phyloP scores from a whole-genome alignment of 1,284 basidiomycete species.

The Cutaneotrichosporon cutaneum region DNA sequence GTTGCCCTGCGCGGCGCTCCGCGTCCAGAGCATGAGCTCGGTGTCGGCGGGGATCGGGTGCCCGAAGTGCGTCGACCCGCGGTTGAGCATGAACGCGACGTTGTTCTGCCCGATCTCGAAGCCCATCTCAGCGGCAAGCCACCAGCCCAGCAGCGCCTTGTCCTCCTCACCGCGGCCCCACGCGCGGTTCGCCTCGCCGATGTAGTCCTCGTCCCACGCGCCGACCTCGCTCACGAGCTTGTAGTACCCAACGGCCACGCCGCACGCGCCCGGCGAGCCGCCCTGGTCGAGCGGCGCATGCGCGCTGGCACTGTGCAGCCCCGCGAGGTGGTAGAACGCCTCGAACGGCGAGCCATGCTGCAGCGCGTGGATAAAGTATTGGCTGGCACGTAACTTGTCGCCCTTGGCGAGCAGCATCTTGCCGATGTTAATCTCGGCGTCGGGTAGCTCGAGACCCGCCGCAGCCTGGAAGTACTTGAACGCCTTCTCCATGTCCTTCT shows the following conservation, averaged over 20 bases:
- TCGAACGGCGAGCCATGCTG: constrained; percentile 85
- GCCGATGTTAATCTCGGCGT: constrained; percentile 85
- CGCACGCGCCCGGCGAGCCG: constrained; percentile 61
- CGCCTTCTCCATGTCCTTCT: constrained; percentile 57
- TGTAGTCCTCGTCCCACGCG: constrained; percentile 79
- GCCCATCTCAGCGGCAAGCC: constrained; percentile 89
- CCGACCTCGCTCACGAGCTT: constrained; percentile 86
- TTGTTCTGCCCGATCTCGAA: constrained; percentile 94
- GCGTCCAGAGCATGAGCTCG: constrained; percentile 88
- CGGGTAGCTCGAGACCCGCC: constrained; percentile 78
- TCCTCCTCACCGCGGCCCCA: constrained; percentile 70
- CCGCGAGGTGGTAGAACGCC: constrained; percentile 85
- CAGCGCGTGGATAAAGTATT: constrained; percentile 77
- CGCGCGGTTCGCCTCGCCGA: constrained; percentile 74
- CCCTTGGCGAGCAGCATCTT: constrained; percentile 66
- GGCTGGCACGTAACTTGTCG: constrained; percentile 59
- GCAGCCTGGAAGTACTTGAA: constrained; percentile 71
- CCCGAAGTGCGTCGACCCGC: constrained; percentile 46
- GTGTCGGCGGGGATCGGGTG: constrained; percentile 48
- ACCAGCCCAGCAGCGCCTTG: constrained; percentile 75
- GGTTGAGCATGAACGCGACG: constrained; percentile 86
- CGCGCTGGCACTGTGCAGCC: constrained; percentile 67
- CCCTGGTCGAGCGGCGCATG: constrained; percentile 35
- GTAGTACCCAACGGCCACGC: constrained; percentile 75
- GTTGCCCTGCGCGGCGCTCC: constrained; percentile 89